These are phyloP conservation scores for Panicum virgatum DNA, from an alignment of 202 grass and related monocot genomes.

Conservation along the genomic window DNA sequence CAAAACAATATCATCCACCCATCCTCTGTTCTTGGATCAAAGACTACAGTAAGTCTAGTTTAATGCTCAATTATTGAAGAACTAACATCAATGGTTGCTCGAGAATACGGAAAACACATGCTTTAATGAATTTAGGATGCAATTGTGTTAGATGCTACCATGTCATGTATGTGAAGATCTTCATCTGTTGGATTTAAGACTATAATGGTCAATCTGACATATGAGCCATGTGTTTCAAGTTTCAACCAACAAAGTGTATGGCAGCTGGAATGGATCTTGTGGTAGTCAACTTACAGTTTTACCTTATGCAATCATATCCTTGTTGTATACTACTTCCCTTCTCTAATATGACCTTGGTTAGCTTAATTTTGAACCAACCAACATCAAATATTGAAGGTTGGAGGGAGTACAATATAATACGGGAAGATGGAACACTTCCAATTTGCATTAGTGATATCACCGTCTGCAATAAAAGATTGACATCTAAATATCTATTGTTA, in stretches of 20 bases:
- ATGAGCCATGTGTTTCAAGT: too few relatives aligned
- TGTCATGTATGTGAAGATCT: not conserved
- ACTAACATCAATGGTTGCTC: constrained; percentile 16
- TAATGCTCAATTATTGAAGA: not conserved
- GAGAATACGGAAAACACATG: constrained; percentile 4
- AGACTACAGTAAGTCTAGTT: constrained; percentile 81
- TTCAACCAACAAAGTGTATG: not conserved
- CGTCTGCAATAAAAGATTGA: not conserved
- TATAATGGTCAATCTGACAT: constrained; percentile 12
- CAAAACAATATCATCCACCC: constrained; percentile 94
- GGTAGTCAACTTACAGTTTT: not conserved
- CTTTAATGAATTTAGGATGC: constrained; percentile 15
- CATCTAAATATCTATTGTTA: not conserved
- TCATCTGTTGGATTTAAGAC: constrained; percentile 13
- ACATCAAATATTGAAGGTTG: too few relatives aligned
- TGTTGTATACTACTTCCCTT: not conserved
- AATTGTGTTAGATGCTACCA: not conserved
- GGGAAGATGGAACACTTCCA: constrained; percentile 1
- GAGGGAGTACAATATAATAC: not conserved
- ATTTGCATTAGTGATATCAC: not conserved
- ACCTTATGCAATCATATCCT: not conserved
- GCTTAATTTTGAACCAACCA: too few relatives aligned
- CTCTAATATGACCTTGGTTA: too few relatives aligned
- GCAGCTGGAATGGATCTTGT: not conserved
- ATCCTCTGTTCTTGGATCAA: constrained; percentile 81